Conservation (phyloP, 495 filamentous ascomycete genomes). For the Penicillium salamii region DNA sequence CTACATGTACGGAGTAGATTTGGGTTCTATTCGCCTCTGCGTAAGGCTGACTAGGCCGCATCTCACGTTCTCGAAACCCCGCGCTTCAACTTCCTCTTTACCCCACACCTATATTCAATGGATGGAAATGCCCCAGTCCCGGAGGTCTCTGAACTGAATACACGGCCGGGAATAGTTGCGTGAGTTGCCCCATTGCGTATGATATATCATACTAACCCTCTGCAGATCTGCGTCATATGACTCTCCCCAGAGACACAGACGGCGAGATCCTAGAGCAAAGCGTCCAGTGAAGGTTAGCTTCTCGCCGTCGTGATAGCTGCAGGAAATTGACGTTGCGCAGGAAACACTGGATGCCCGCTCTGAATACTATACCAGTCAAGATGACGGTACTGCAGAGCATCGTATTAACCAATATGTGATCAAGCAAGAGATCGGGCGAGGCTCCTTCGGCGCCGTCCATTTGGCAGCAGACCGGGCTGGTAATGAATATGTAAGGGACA, state of each 20-base stretch:
- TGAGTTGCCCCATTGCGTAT: constrained; percentile 10
- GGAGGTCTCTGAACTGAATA: constrained; percentile 12
- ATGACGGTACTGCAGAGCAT: constrained; percentile 74
- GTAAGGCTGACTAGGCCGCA: constrained; percentile 25
- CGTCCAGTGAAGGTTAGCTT: constrained; percentile 65
- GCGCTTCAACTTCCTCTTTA: constrained; percentile 21
- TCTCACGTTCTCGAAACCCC: constrained; percentile 20
- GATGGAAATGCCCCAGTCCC: constrained; percentile 11
- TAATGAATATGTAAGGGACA: constrained; percentile 77
- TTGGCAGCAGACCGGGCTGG: constrained; percentile 88
- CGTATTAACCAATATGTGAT: constrained; percentile 94
- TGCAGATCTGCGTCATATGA: constrained; percentile 54
- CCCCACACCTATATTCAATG: constrained; percentile 26
- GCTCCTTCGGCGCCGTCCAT: constrained; percentile 94
- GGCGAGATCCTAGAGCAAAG: constrained; percentile 65
- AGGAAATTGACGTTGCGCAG: constrained; percentile 41
- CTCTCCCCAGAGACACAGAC: constrained; percentile 74
- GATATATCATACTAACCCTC: neutral
- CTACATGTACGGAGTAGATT: neutral
- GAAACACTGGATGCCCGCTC: constrained; percentile 91
- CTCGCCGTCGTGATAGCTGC: constrained; percentile 12
- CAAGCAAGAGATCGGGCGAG: constrained; percentile 91
- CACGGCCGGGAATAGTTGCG: constrained; percentile 13
- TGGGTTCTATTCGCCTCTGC: constrained; percentile 1
- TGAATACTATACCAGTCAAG: constrained; percentile 80